These are phyloP conservation scores for Kondoa malvinella DNA, from an alignment of 768 basidiomycete genomes.

Conservation along the genomic window DNA sequence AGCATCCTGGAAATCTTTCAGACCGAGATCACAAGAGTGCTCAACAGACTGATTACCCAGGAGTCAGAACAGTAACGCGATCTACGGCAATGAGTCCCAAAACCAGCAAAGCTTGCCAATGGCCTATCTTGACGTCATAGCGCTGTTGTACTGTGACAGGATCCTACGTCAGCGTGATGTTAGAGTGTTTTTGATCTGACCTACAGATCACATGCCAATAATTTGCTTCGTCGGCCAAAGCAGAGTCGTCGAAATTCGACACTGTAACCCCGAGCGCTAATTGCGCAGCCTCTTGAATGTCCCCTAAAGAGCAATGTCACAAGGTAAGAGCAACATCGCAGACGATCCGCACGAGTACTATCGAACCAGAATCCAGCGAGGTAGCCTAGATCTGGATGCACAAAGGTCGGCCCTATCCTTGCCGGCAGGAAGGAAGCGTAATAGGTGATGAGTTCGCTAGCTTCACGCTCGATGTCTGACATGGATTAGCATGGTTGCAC, in stretches of 20 bases:
- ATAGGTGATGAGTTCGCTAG: conserved; percentile 59
- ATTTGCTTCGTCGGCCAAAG: neutral
- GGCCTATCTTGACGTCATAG: too few species aligned
- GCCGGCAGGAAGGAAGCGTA: conserved; percentile 56
- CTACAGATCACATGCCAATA: neutral
- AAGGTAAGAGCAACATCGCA: conserved; percentile 13
- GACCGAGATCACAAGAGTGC: neutral
- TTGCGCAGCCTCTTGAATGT: conserved; percentile 59
- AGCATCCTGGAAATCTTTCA: too few species aligned
- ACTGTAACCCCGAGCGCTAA: conserved; percentile 62
- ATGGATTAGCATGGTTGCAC: conserved; percentile 4
- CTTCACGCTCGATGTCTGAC: conserved; percentile 50
- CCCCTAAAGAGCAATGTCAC: conserved; percentile 35
- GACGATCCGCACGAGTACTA: conserved; percentile 45
- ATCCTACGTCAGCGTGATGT: too few species aligned
- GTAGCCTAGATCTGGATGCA: conserved; percentile 52
- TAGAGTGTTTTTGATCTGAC: neutral
- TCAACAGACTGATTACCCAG: too few species aligned
- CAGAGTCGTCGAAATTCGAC: conserved; percentile 27
- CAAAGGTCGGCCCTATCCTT: conserved; percentile 45
- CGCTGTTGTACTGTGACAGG: too few species aligned
- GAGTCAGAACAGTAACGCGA: neutral
- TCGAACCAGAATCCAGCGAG: conserved; percentile 63
- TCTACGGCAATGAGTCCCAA: conserved; percentile 14
- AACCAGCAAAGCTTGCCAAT: conserved; percentile 16